Conservation (phyloP, 2,329 filamentous ascomycete species). For the Trichoderma koningiopsis region DNA sequence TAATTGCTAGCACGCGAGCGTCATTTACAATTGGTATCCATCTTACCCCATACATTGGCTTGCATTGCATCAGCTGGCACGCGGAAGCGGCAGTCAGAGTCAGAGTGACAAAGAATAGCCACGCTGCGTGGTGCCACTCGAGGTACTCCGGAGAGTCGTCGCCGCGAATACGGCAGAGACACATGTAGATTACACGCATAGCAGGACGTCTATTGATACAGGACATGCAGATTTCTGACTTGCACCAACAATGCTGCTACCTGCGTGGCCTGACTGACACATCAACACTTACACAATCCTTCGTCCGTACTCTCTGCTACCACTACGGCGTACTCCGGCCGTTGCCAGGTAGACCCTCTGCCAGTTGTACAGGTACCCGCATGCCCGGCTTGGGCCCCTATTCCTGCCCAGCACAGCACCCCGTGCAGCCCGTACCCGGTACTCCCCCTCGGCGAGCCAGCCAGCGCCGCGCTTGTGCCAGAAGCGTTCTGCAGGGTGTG, state of each 20-base stretch:
- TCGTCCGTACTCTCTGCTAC: background rate
- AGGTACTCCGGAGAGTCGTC: slow-evolving; percentile 15
- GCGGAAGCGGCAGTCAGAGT: background rate
- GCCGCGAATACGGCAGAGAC: background rate
- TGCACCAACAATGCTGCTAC: background rate
- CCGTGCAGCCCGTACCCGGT: background rate
- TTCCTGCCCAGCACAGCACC: background rate
- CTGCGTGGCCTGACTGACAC: slow-evolving; percentile 20
- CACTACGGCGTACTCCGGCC: slow-evolving; percentile 6
- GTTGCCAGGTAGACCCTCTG: background rate
- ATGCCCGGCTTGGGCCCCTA: background rate
- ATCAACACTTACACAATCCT: background rate
- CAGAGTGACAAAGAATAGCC: background rate
- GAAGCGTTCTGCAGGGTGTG: slow-evolving; percentile 3
- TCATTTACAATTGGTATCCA: background rate
- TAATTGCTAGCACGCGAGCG: background rate
- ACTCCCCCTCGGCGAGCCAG: background rate
- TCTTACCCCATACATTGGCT: background rate
- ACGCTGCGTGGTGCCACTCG: slow-evolving; percentile 30
- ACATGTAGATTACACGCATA: background rate
- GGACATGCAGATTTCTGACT: background rate
- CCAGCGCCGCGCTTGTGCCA: background rate
- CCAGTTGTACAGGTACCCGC: background rate
- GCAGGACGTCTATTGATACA: background rate
- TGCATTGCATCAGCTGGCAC: background rate